Conservation (phyloP, 208 protist genomes). For the Endotrypanum monterogeii region DNA sequence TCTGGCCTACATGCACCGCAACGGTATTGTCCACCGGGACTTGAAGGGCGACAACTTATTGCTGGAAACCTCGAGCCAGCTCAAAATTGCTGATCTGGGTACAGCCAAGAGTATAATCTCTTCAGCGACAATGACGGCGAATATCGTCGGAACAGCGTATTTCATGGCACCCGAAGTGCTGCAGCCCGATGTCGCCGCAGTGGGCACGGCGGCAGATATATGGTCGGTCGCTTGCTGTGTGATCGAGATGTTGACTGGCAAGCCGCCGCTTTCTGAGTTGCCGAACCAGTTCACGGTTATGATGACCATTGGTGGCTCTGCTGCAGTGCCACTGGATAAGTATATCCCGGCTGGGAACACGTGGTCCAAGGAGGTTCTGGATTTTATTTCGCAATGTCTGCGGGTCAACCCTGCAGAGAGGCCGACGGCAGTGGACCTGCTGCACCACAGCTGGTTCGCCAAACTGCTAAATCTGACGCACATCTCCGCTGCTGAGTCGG, state of each 20-base stretch:
- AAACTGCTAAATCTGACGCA: constrained; percentile 8
- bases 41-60: constrained; percentile 94
- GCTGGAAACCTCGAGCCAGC: constrained; percentile 62
- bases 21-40: constrained; percentile 89
- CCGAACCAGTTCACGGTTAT: constrained; percentile 79
- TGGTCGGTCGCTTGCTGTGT: constrained; percentile 93
- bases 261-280: constrained; percentile 61
- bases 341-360: constrained; percentile 65
- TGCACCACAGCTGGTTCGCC: constrained; percentile 68
- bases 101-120: constrained; percentile 55
- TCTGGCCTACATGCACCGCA: constrained; percentile 83
- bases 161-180: constrained; percentile 94
- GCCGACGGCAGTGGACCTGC: constrained; percentile 54
- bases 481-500: constrained; percentile 1
- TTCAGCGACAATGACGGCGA: constrained; percentile 28
- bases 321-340: constrained; percentile 43
- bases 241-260: constrained; percentile 89
- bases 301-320: constrained; percentile 68
- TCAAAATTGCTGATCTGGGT: constrained; percentile 90
- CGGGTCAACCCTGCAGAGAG: constrained; percentile 50
- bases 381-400: constrained; percentile 71
- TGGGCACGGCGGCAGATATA: constrained; percentile 68
- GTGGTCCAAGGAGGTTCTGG: constrained; percentile 53
- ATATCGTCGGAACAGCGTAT: constrained; percentile 86
- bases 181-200: constrained; percentile 23